Conservation (phyloP, 1,284 basidiomycete species). For the Phellinidium pouzarii region DNA sequence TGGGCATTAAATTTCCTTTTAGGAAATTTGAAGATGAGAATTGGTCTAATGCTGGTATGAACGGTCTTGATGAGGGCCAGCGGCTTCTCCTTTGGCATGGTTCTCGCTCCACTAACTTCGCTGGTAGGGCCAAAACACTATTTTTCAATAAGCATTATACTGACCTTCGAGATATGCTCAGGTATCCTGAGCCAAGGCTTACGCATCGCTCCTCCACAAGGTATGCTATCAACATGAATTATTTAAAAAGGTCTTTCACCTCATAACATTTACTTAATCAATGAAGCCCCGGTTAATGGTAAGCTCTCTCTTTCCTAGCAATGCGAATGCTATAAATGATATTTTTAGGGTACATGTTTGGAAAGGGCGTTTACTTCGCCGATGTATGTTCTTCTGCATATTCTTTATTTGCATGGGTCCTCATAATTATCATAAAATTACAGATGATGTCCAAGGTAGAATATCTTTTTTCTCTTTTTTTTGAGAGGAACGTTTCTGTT, state of each 20-base stretch:
- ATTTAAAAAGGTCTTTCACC: background rate
- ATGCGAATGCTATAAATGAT: background rate
- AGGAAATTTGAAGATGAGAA: slow-evolving; percentile 45
- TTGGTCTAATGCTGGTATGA: slow-evolving; percentile 44
- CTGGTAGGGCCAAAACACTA: slow-evolving; percentile 30
- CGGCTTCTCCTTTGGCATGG: slow-evolving; percentile 63
- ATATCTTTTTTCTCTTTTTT: background rate
- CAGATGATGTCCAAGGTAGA: slow-evolving; percentile 58
- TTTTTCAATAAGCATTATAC: background rate
- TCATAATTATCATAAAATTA: background rate
- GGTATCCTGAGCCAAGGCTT: slow-evolving; percentile 61
- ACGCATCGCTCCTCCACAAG: slow-evolving; percentile 64
- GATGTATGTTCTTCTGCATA: slow-evolving; percentile 38
- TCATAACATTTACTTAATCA: background rate
- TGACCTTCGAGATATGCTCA: slow-evolving; percentile 14
- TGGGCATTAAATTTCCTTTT: background rate
- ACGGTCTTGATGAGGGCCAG: slow-evolving; percentile 41
- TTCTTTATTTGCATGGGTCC: slow-evolving; percentile 9
- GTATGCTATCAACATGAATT: slow-evolving; percentile 26
- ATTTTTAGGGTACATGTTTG: slow-evolving; percentile 51
- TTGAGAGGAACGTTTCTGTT: too few relatives aligned
- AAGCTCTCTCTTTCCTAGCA: background rate
- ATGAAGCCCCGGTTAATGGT: slow-evolving; percentile 44
- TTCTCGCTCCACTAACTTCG: slow-evolving; percentile 58
- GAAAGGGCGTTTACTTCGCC: slow-evolving; percentile 64